Evolutionary conservation across 306 rosid genomes (phyloP), one percentile per base, ranked within the genome.

Genomic region (Quercus agrifolia): DNA sequence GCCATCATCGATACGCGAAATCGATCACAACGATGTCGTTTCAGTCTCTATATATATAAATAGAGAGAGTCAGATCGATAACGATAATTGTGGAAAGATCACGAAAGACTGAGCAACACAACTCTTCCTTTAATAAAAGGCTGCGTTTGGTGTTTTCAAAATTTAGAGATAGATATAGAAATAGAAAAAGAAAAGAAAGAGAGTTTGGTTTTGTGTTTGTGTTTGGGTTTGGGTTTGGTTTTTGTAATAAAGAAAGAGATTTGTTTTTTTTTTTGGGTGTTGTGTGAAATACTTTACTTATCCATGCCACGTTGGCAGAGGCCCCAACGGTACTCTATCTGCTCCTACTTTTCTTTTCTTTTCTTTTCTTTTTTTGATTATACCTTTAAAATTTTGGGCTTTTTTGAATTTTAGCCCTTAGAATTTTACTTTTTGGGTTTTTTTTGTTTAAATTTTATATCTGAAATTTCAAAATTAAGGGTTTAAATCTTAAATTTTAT

Each of bases 301-400:
- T 41, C 46, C 46, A 41, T 41, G 82, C 85, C 97, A 89, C 91
- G 92, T 88, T 87, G 44, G 46, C 83, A 4, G 3, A n/a, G 35
- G 69, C 86, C 76, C 56, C 90, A 91, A 85, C 91, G 89, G 89
- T 46, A 84, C 84, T 80, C 30, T 81, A 30, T 49, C 28, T 66
- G 1, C 76, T 23, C 6, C 2, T 4, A 7, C 35, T 49, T 12
- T 14, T 33, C n/a, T 30, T 72, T 3, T 20, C n/a, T 30, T 72
- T 3, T 20, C 56, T 19, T 58, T 13, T 13, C 1, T 10, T n/a
- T 31, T 52, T 75, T 46, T 49, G 1, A 41, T 41, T 41, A 7
- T 8, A 0, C 0, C 2, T 35, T 35, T 8, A 0, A 8, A 8
- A 8, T 2, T 41, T 41, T 8, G 1, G 0, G 0, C 0, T 41